Percentiles rank a stretch among this genome's conserved stretches.
phyloP scores from a whole-genome alignment of 176 grass and related monocot genomes.

The Juncus inflexus region DNA sequence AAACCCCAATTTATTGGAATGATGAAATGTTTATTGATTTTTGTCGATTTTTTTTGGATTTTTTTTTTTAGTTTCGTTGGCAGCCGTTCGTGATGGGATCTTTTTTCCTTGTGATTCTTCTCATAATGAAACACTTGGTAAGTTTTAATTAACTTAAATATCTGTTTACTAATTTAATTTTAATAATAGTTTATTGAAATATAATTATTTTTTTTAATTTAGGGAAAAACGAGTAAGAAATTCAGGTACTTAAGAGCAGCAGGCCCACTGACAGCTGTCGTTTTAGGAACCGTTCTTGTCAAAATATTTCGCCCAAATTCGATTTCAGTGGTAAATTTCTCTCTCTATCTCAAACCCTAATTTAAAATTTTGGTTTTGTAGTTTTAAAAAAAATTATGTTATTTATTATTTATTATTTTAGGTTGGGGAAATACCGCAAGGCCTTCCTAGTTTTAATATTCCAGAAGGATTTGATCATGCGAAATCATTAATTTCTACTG shows the following conservation, averaged over 20 bases:
- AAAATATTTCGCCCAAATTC: conserved; percentile 83
- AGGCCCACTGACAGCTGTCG: conserved; percentile 83
- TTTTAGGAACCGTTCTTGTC: conserved; percentile 76
- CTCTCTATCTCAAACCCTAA: no score
- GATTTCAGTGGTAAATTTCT: conserved; percentile 73
- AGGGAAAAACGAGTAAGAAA: conserved; percentile 88
- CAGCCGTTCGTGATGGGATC: conserved; percentile 91
- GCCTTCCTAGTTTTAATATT: conserved; percentile 77
- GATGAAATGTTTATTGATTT: not conserved
- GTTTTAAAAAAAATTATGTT: not conserved
- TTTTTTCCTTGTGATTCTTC: conserved; percentile 65
- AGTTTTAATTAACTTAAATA: conserved; percentile 7
- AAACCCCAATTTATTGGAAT: not conserved
- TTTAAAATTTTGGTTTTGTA: not conserved
- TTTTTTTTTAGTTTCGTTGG: conserved; percentile 76
- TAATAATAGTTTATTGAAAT: not conserved
- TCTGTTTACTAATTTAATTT: conserved; percentile 1
- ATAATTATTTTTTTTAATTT: conserved; percentile 15
- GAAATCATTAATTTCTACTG: conserved; percentile 65
- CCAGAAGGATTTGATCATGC: conserved; percentile 79
- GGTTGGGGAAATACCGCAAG: conserved; percentile 98
- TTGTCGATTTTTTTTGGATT: not conserved
- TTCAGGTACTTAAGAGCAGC: conserved; percentile 62
- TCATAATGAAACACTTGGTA: conserved; percentile 79
- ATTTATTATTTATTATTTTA: conserved; percentile 29